These are phyloP conservation scores for Xerocomus nothofagi DNA, from an alignment of 1,284 basidiomycete genomes.

Conservation along the genomic window DNA sequence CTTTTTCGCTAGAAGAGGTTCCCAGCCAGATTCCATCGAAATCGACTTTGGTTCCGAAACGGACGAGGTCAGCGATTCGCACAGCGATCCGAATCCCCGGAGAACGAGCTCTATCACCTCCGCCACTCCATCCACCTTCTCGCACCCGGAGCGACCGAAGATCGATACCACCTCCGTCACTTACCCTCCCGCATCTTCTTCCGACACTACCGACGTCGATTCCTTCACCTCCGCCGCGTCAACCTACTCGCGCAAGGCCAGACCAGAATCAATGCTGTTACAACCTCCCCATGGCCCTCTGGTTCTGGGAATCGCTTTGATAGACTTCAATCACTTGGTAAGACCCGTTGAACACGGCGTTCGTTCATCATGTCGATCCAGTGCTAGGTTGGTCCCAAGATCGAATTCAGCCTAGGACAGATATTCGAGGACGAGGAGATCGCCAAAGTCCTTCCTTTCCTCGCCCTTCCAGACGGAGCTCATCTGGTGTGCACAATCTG, in stretches of 20 bases:
- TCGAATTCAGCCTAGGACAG: slow-evolving; percentile 76
- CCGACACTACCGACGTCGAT: slow-evolving; percentile 48
- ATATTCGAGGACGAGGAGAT: slow-evolving; percentile 83
- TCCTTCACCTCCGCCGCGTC: slow-evolving; percentile 66
- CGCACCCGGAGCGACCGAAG: slow-evolving; percentile 38
- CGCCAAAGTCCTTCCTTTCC: slow-evolving; percentile 84
- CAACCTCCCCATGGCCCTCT: slow-evolving; percentile 58
- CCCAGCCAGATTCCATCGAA: slow-evolving; percentile 48
- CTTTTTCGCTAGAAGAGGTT: slow-evolving; percentile 44
- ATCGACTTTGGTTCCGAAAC: slow-evolving; percentile 54
- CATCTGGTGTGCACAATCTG: slow-evolving; percentile 66
- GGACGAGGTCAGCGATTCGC: slow-evolving; percentile 51
- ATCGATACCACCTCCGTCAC: slow-evolving; percentile 37
- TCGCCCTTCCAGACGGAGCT: slow-evolving; percentile 97
- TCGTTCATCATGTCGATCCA: slow-evolving; percentile 15
- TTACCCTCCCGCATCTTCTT: slow-evolving; percentile 57
- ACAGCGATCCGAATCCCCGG: slow-evolving; percentile 30
- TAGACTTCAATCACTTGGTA: slow-evolving; percentile 91
- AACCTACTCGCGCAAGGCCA: slow-evolving; percentile 66
- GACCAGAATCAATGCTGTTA: slow-evolving; percentile 73
- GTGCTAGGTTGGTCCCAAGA: slow-evolving; percentile 81
- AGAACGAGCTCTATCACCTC: slow-evolving; percentile 52
- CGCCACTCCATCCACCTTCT: slow-evolving; percentile 43
- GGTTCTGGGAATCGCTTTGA: slow-evolving; percentile 80
- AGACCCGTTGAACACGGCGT: slow-evolving; percentile 24